Base-by-base conservation (phyloP, 352 stramenopile species). In the Phytophthora foliorum region DNA sequence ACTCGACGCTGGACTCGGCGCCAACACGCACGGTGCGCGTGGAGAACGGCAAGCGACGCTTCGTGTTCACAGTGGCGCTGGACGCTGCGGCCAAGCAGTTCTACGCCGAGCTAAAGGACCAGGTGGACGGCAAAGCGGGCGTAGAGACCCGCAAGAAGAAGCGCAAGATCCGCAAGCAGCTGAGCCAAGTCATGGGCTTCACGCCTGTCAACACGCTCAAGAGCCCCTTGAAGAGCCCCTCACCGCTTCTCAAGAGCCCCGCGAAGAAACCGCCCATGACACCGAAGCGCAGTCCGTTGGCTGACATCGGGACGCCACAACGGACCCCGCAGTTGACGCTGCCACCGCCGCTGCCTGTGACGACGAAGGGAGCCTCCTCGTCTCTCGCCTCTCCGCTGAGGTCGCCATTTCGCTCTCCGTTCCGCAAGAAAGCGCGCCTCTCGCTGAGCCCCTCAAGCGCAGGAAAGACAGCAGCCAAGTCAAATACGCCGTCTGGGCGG, bases 81-180 rank as follows among this genome's bases (percentile, higher is more conserved):
- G 79, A 85, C 19, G 55, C 57, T 6, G 53, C 54, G 2, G 70
- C 74, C 54, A 89, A 86, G 48, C 62, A 81, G 29, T 95, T 95
- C 44, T 75, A 90, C n/a, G 29, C 61, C 0, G 78, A 93, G 6
- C 63, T 95, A 1, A 90, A 89, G 27, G 66, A 78, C 13, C 88
- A 95, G 32, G 81, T 91, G 19, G 84, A 91, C 4, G 86, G 83
- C 44, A 83, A 90, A 24, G 50, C 58, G 0, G 75, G 73, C 0
- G 51, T 87, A 16, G 82, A 90, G 36, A 64, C 89, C 27, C 81
- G 77, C 49, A 81, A 79, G 46, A 94, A 92, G 69, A 93, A 90
- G 72, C 82, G 86, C 46, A 93, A 95, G 77, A 91, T 95, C 63
- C 82, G 86, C 32, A 88, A 88, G 31, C 73, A 91, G 49, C 57